phyloP scores from a whole-genome alignment of 371 early-diverging fungal genomes.

The Gilbertella persicaria region DNA sequence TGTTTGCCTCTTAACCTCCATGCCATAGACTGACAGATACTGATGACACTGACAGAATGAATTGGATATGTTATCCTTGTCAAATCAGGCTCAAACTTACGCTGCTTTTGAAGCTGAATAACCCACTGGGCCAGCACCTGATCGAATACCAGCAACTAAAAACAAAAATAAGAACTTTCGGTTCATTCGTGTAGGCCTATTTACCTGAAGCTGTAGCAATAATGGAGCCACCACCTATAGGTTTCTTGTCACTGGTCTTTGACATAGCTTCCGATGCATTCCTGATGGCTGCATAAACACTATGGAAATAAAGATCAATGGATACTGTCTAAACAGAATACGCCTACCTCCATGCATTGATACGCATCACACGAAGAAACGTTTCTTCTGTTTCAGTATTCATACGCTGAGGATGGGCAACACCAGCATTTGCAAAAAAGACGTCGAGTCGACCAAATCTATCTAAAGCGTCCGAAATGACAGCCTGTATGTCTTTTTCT shows the following conservation, averaged over 20 bases:
- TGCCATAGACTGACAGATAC: no score
- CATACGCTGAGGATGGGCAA: constrained; percentile 18
- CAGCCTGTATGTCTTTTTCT: constrained; percentile 32
- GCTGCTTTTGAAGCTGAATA: no score
- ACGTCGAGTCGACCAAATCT: constrained; percentile 54
- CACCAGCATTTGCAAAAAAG: constrained; percentile 57
- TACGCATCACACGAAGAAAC: constrained; percentile 31
- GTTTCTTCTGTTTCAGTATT: constrained; percentile 14
- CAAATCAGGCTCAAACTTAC: no score
- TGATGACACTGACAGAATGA: no score
- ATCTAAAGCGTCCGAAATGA: constrained; percentile 40
- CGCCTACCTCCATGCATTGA: constrained; percentile 33
- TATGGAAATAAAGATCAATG: background rate
- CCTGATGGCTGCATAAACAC: constrained; percentile 43
- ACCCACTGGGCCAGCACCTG: no score
- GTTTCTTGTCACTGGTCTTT: constrained; percentile 11
- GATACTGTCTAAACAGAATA: background rate
- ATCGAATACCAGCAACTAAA: no score
- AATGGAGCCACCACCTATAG: constrained; percentile 32
- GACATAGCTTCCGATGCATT: constrained; percentile 39
- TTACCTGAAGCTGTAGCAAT: constrained; percentile 46
- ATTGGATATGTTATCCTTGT: no score
- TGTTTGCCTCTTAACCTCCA: no score
- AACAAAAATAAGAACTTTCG: no score
- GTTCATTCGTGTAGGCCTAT: no score